Conservation (phyloP, 495 filamentous ascomycete genomes). For the Lineolata rhizophorae region DNA sequence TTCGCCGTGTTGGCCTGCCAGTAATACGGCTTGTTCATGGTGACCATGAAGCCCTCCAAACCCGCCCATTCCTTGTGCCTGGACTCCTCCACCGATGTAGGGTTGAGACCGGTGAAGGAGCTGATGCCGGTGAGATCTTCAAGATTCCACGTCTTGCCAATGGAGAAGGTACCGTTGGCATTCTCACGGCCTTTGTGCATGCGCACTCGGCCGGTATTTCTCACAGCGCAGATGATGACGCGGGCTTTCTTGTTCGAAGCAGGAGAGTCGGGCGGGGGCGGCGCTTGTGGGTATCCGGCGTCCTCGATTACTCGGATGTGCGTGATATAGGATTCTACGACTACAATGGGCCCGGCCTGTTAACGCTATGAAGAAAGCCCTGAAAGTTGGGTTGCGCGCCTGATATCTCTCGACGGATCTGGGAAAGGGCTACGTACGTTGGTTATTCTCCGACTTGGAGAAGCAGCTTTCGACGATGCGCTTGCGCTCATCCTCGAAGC, state of each 20-base stretch:
- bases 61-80: conserved; percentile 57
- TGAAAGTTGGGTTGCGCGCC: too few relatives aligned
- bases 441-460: conserved; percentile 61
- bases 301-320: conserved; percentile 83
- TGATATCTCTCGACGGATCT: too few relatives aligned
- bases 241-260: conserved; percentile 65
- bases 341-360: conserved; percentile 22
- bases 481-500: conserved; percentile 88
- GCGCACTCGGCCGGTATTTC: conserved; percentile 75
- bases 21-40: conserved; percentile 82
- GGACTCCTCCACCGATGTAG: conserved; percentile 31
- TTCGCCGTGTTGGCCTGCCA: conserved; percentile 82
- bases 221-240: conserved; percentile 77
- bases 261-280: conserved; percentile 50
- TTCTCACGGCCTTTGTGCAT: conserved; percentile 97
- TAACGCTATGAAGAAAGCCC: conserved; percentile 1
- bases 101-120: conserved; percentile 39
- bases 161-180: conserved; percentile 77
- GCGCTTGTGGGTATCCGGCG: conserved; percentile 58
- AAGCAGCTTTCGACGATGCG: conserved; percentile 87
- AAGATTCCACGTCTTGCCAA: conserved; percentile 92
- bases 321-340: conserved; percentile 89
- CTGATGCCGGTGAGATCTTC: conserved; percentile 67
- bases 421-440: conserved; percentile 30
- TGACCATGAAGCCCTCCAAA: conserved; percentile 69